These are phyloP conservation scores for Aphanomyces cochlioides DNA, from an alignment of 352 stramenopile genomes.

Conservation along the genomic window DNA sequence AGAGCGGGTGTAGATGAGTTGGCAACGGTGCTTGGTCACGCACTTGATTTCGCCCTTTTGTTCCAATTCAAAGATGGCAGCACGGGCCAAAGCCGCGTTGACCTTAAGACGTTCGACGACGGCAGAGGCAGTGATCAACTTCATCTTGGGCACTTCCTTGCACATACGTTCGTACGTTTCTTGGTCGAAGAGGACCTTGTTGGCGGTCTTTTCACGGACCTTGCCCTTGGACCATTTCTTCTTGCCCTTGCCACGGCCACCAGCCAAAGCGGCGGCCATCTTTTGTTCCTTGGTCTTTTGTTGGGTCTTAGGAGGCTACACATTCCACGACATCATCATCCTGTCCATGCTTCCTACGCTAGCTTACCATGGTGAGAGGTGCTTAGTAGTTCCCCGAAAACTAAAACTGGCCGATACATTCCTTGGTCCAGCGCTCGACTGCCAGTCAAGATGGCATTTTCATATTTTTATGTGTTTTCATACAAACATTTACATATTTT, in stretches of 20 bases:
- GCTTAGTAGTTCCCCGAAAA: conserved; percentile 27
- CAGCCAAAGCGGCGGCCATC: conserved; percentile 99
- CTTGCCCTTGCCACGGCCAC: conserved; percentile 98
- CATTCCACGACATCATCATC: conserved; percentile 11
- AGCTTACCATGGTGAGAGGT: conserved; percentile 13
- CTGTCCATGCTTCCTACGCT: not conserved
- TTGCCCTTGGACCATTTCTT: conserved; percentile 99
- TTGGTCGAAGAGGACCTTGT: conserved; percentile 99
- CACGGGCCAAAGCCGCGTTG: conserved; percentile 95
- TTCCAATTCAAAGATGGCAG: conserved; percentile 95
- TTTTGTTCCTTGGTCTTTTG: conserved; percentile 99
- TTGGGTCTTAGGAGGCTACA: conserved; percentile 97
- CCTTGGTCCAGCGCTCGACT: not conserved
- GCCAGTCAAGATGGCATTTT: not conserved
- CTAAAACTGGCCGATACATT: conserved; percentile 15
- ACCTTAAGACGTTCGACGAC: conserved; percentile 99
- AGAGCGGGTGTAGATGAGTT: conserved; percentile 99
- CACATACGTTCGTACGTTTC: conserved; percentile 98
- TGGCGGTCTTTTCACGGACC: conserved; percentile 98
- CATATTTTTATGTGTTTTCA: not conserved
- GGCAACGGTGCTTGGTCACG: conserved; percentile 93
- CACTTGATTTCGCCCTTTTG: conserved; percentile 94
- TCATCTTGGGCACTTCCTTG: conserved; percentile 99
- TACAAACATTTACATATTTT: too few relatives aligned
- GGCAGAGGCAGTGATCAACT: conserved; percentile 98